Base-by-base conservation (phyloP, 140 eudicot species). In the Cichorium intybus region DNA sequence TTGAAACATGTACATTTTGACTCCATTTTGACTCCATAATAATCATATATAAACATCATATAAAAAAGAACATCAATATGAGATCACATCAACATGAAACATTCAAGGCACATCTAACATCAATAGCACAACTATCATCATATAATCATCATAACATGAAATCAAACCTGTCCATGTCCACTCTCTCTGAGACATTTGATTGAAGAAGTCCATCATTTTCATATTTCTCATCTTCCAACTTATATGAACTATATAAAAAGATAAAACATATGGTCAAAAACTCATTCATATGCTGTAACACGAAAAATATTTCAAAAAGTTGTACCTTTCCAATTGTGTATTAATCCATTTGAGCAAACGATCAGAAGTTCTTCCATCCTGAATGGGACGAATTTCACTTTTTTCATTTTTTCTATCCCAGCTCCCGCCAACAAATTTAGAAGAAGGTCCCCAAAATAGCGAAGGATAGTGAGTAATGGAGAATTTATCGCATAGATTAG, bases 401-500 rank as follows among this genome's bases (percentile, higher is more conserved):
- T 85, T 67, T 29, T 74, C 83, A 59, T 69, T 51, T 49, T 80
- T 77, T 8, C 71, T 75, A 11, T 77, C 76, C 82, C 76, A 77
- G 33, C 78, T 61, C 21, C 82, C 79, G 3, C 78, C 50, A 7
- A 62, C 75, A 77, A 85, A 85, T 60, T 82, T 80, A 55, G 80
- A 64, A 41, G 48, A 3, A 6, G 48, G 48, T 2, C 48, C 48
- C 48, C 48, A 41, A 1, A 41, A 41, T 41, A 41, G 48, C 14
- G 48, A 26, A 7, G 97, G 97, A 73, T 80, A 91, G 72, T 79
- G 86, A 65, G 27, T 66, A 46, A 91, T 86, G 26, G 89, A 78
- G 85, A 87, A 91, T 73, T 79, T 85, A 80, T 91, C 95, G 34
- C 97, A 91, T 63, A 91, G 88, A 57, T 91, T 66, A 26, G 72